These are phyloP conservation scores for Scutellaria minor DNA, from an alignment of 257 asterid species.

Conservation along the genomic window DNA sequence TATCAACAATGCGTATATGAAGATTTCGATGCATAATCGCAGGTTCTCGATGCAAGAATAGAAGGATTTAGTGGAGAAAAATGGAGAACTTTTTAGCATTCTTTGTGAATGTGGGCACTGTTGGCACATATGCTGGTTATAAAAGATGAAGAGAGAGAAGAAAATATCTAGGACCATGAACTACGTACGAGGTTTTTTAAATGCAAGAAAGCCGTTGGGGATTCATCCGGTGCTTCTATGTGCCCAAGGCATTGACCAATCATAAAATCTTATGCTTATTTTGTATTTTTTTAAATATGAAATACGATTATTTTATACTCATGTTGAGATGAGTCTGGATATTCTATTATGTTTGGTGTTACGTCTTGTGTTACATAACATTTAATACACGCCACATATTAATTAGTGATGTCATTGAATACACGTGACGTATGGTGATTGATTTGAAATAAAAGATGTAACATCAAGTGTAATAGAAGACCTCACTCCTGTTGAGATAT, in stretches of 20 bases:
- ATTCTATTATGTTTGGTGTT: no score
- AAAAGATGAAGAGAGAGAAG: conserved; percentile 46
- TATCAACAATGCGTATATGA: neutral
- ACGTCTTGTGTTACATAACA: no score
- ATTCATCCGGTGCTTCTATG: conserved; percentile 32
- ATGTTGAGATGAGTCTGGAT: no score
- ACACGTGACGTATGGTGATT: no score
- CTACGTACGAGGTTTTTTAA: conserved; percentile 24
- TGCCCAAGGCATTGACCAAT: conserved; percentile 1
- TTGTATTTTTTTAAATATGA: no score
- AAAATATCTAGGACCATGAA: conserved; percentile 37
- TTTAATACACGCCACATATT: no score
- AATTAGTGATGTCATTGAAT: no score
- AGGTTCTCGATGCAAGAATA: conserved; percentile 5
- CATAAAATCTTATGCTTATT: neutral
- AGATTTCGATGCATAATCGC: conserved; percentile 23
- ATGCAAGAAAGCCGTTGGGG: neutral
- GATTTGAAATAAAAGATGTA: no score
- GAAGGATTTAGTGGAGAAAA: neutral
- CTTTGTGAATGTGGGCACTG: conserved; percentile 21
- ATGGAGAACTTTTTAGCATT: neutral
- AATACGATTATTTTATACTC: no score
- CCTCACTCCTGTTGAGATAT: no score
- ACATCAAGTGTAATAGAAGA: no score
- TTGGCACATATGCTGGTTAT: conserved; percentile 30